Percentiles rank a stretch among this genome's conserved stretches.
Conservation (phyloP, 805 yeast species). For the Suhomyces sp. region DNA sequence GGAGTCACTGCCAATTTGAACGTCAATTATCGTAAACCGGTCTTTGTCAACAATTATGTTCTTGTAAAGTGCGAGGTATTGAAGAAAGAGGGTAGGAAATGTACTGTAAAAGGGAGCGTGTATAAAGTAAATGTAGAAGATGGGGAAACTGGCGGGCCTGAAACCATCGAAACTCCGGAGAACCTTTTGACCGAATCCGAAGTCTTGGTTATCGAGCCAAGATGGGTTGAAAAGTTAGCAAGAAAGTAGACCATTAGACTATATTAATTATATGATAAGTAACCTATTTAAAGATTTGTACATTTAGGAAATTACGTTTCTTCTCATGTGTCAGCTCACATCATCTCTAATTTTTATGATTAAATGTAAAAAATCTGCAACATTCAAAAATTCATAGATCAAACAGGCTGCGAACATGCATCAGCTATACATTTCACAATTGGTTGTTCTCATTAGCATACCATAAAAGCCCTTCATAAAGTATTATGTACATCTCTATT, state of each 20-base stretch:
- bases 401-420: no score
- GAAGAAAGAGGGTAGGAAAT: conserved; percentile 37
- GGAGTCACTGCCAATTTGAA: conserved; percentile 46
- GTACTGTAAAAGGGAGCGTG: conserved; percentile 37
- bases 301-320: background rate
- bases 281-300: background rate
- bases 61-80: conserved; percentile 32
- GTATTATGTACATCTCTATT: background rate
- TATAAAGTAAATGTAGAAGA: conserved; percentile 21
- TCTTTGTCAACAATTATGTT: conserved; percentile 29
- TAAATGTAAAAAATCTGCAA: no score
- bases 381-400: no score
- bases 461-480: no score
- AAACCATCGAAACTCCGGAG: conserved; percentile 18
- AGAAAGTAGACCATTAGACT: background rate
- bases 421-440: no score
- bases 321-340: background rate
- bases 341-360: background rate
- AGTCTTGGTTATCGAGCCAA: conserved; percentile 41
- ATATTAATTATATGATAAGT: background rate
- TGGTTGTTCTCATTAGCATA: background rate
- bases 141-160: conserved; percentile 10
- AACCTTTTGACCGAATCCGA: conserved; percentile 36
- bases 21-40: conserved; percentile 38
- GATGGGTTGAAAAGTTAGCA: conserved; percentile 32